Evolutionary conservation across 1,284 basidiomycete genomes (phyloP), one percentile per base, ranked within the genome.

Genomic region (Ganoderma meredithae): DNA sequence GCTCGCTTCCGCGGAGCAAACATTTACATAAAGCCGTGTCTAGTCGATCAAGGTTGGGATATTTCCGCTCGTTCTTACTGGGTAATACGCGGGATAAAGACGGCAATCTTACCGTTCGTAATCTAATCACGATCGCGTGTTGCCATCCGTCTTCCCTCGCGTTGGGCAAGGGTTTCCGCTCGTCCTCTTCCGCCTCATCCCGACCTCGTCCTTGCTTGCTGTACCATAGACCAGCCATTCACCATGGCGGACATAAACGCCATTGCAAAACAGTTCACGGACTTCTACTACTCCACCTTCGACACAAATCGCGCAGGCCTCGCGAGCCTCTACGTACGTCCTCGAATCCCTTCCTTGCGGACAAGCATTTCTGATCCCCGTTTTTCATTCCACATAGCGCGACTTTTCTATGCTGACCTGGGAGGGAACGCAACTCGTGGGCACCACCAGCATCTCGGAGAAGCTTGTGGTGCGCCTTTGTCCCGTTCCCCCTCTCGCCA

Each of bases 351-450:
- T 55, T 22, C 39, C 12, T 39, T 17, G 10, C 55, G 13, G 17
- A 8, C 7, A 19, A 12, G n/a, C 58, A 41, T 40, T 66, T 71
- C 69, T 74, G 72, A 69, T 55, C 15, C 41, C 31, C 40, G 64
- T 40, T 17, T 4, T 47, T 53, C 60, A 33, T 60, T 31, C 10
- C 60, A 15, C 17, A 41, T 78, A 99, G 97, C 89, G 96, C 72
- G 83, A 86, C 39, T 70, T 79, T 63, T 99, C 97, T 27, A 98
- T 98, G 95, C 84, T 99, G 76, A 90, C 93, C 12, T 99, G 90
- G 82, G 97, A 99, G 83, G 88, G 88, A 27, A 70, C 79, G 43
- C 90, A 86, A 64, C 82, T 91, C 72, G 83, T 87, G 69, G 95
- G 97, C 36, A 81, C 77, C 0, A 43, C 64, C 0, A 77, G 75